Conservation (phyloP, 2,329 filamentous ascomycete species). For the Chaetothyriales sp. region DNA sequence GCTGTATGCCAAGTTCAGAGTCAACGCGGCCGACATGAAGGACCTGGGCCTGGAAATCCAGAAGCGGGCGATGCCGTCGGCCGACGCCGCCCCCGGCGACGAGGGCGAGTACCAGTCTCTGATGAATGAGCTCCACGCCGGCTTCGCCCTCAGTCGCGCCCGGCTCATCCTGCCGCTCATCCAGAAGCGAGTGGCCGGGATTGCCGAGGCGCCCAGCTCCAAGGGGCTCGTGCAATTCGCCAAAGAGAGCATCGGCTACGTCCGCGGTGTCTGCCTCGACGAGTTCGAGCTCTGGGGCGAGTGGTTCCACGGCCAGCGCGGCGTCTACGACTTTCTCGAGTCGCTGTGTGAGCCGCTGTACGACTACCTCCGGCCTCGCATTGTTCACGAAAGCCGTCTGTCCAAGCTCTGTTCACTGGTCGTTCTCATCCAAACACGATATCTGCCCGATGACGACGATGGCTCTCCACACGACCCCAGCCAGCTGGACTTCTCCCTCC, state of each 20-base stretch:
- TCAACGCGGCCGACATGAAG: slow-evolving; percentile 52
- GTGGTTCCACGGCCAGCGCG: slow-evolving; percentile 51
- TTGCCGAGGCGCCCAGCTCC: slow-evolving; percentile 44
- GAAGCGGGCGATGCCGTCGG: slow-evolving; percentile 47
- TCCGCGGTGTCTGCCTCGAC: slow-evolving; percentile 51
- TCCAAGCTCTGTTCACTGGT: slow-evolving; percentile 55
- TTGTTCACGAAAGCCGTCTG: slow-evolving; percentile 53
- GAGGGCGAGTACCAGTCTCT: slow-evolving; percentile 54
- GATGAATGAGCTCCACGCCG: slow-evolving; percentile 52
- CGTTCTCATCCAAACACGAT: slow-evolving; percentile 51
- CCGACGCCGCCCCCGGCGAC: slow-evolving; percentile 44
- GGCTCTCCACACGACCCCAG: slow-evolving; percentile 35
- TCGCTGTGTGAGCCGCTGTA: slow-evolving; percentile 54
- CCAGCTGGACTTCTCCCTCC: slow-evolving; percentile 47
- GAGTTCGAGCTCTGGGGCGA: slow-evolving; percentile 55
- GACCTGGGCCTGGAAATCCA: slow-evolving; percentile 54
- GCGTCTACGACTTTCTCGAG: slow-evolving; percentile 53
- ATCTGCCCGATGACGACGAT: slow-evolving; percentile 48
- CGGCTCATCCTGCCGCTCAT: slow-evolving; percentile 49
- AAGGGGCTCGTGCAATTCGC: slow-evolving; percentile 54
- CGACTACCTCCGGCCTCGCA: slow-evolving; percentile 50
- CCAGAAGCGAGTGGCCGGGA: slow-evolving; percentile 44
- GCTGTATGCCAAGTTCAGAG: slow-evolving; percentile 57
- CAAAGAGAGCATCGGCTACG: slow-evolving; percentile 50
- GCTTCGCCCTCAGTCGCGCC: slow-evolving; percentile 46